Conservation (phyloP, 2,329 filamentous ascomycete species). For the Bisporella sp. region DNA sequence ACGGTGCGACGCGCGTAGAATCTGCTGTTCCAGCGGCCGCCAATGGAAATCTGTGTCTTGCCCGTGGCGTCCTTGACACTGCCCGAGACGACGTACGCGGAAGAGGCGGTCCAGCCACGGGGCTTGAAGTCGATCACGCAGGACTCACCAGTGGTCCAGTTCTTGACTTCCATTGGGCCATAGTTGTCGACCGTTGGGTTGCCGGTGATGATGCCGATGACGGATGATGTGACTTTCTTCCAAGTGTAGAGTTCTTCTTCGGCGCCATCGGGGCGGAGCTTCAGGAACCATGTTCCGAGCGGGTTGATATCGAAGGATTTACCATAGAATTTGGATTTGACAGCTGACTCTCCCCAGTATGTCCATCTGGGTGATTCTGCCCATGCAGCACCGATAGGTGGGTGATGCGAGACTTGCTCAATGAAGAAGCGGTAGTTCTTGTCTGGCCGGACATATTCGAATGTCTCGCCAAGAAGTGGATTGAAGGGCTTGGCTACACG, state of each 20-base stretch:
- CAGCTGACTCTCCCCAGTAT: conserved; percentile 92
- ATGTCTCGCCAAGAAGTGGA: conserved; percentile 90
- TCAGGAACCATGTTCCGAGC: conserved; percentile 94
- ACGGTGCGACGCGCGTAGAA: conserved; percentile 91
- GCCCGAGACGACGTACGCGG: conserved; percentile 80
- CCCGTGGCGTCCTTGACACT: conserved; percentile 76
- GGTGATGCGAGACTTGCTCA: conserved; percentile 97
- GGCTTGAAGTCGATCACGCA: conserved; percentile 88
- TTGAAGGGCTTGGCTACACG: conserved; percentile 98
- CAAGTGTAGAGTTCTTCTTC: conserved; percentile 90
- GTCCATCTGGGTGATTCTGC: conserved; percentile 93
- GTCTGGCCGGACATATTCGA: conserved; percentile 91
- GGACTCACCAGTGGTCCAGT: conserved; percentile 92
- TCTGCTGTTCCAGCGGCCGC: conserved; percentile 95
- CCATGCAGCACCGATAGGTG: conserved; percentile 86
- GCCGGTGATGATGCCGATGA: conserved; percentile 97
- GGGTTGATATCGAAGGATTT: conserved; percentile 97
- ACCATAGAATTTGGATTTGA: conserved; percentile 95
- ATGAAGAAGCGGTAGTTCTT: conserved; percentile 98
- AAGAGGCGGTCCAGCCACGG: conserved; percentile 90
- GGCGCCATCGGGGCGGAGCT: conserved; percentile 68
- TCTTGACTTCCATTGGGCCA: conserved; percentile 93
- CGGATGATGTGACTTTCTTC: conserved; percentile 97
- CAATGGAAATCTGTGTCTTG: conserved; percentile 81
- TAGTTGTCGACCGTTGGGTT: conserved; percentile 98